Conservation (phyloP, 768 basidiomycete genomes). For the Leccinum broughii region DNA sequence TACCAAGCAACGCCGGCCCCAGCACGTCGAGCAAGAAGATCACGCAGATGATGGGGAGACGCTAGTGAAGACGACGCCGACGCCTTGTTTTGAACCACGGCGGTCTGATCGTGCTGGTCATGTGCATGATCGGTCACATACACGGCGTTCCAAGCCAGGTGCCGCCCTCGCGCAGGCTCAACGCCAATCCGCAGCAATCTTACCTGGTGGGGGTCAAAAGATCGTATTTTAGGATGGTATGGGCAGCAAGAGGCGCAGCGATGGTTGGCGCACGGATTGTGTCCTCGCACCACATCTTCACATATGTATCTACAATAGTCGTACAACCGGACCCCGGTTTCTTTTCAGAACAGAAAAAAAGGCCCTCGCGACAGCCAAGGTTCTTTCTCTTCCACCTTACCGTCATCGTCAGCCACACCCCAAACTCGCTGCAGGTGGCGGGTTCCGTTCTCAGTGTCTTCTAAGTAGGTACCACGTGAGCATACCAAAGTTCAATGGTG, state of each 20-base stretch:
- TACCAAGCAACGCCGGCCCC: slow-evolving; percentile 7
- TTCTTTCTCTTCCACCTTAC: too few species aligned
- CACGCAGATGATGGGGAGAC: slow-evolving; percentile 1
- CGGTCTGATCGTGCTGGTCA: slow-evolving; percentile 13
- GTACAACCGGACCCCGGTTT: too few species aligned
- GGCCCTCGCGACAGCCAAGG: too few species aligned
- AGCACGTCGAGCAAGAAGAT: slow-evolving; percentile 6
- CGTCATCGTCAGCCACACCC: too few species aligned
- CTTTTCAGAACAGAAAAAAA: too few species aligned
- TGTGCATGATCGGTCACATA: slow-evolving; percentile 9
- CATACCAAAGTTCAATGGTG: too few species aligned
- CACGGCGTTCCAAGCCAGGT: slow-evolving; percentile 65
- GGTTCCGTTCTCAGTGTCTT: too few species aligned
- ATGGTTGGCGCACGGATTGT: background rate
- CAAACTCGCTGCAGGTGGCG: too few species aligned
- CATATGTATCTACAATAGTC: too few species aligned
- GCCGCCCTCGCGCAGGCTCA: slow-evolving; percentile 78
- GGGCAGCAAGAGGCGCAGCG: background rate
- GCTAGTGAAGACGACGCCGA: background rate
- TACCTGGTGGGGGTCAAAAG: slow-evolving; percentile 66
- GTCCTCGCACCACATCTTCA: too few species aligned
- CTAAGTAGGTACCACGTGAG: too few species aligned
- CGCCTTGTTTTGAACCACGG: slow-evolving; percentile 2
- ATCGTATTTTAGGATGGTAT: slow-evolving; percentile 55
- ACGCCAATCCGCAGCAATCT: slow-evolving; percentile 73